phyloP scores from a whole-genome alignment of 441 rosid species.

The Geranium incanum region DNA sequence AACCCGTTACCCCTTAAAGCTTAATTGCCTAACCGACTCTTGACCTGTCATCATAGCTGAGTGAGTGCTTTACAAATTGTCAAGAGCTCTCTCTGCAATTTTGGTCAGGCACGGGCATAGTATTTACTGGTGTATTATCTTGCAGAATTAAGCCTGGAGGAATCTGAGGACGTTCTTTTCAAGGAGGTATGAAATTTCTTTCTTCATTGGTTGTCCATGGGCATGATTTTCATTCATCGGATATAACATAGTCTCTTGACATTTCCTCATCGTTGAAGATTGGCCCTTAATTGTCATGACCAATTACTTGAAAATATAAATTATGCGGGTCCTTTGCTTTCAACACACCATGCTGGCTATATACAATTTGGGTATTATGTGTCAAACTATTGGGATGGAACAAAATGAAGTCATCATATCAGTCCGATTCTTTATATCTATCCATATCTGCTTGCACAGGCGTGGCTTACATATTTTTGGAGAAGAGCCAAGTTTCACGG shows the following conservation, averaged over 20 bases:
- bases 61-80: too few species aligned
- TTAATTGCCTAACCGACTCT: too few species aligned
- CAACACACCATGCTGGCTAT: not conserved
- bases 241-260: not conserved
- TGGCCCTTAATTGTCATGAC: not conserved
- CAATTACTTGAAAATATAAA: not conserved
- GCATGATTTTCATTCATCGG: constrained; percentile 7
- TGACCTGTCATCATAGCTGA: too few species aligned
- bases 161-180: constrained; percentile 95
- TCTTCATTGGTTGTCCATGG: constrained; percentile 4
- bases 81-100: not conserved
- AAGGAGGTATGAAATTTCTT: constrained; percentile 65
- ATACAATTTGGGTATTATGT: too few species aligned
- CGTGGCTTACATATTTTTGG: constrained; percentile 81
- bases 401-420: not conserved
- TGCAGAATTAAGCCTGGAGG: constrained; percentile 89
- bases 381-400: too few species aligned
- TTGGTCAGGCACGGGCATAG: constrained; percentile 6
- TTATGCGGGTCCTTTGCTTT: not conserved
- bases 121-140: constrained; percentile 11
- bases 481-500: constrained; percentile 58
- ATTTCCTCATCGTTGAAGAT: not conserved
- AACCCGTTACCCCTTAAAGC: too few species aligned
- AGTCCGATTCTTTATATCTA: not conserved
- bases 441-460: constrained; percentile 28